Evolutionary conservation across 805 yeast species (phyloP), one percentile per base, ranked within the genome.

Genomic region (Metschnikowia similis): DNA sequence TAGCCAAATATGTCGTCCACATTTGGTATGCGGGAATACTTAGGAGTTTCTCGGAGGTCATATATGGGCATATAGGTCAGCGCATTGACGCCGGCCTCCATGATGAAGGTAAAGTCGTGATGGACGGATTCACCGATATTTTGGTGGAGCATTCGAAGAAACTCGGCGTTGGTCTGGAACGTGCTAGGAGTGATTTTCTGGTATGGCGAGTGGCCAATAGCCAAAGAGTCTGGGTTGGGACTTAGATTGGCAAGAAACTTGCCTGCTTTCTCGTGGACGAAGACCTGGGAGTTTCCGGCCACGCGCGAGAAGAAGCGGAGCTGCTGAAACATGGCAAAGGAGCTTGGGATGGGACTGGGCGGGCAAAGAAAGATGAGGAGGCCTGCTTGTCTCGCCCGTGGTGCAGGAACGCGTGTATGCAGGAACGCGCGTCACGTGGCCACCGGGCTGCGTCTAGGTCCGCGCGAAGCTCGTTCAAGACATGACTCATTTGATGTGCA

Each of bases 1-100:
- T 83, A 85, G 0, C 95, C 96, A 46, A 82, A 71, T 1, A 82
- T 81, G 56, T 85, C 86, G 53, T 85, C 88, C 8, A 85, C 77
- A 17, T 83, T 86, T 1, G 92, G 89, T 11, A 76, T 78, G 55
- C 94, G 72, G 32, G 84, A 85, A 52, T 77, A 80, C 21, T 77
- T 69, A 1, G 92, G 89, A 1, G 81, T 75, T 42, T 75, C 79
- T 51, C 94, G 73, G 53, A 84, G 72, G 62, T 87, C 96, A 56
- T 80, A 84, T 40, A 88, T 78, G 7, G 90, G 89, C 84, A 85
- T 80, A 63, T 68, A 82, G 0, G 77, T 67, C 17, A 70, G 70
- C 11, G 78, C 78, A 55, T 77, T 79, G 35, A 74, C 73, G 4
- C 79, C 72, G 0, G 86, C 81, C 51, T 83, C 87, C 60, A 82